Conservation (phyloP, 2,329 filamentous ascomycete species). For the Neofusicoccum laricinum region DNA sequence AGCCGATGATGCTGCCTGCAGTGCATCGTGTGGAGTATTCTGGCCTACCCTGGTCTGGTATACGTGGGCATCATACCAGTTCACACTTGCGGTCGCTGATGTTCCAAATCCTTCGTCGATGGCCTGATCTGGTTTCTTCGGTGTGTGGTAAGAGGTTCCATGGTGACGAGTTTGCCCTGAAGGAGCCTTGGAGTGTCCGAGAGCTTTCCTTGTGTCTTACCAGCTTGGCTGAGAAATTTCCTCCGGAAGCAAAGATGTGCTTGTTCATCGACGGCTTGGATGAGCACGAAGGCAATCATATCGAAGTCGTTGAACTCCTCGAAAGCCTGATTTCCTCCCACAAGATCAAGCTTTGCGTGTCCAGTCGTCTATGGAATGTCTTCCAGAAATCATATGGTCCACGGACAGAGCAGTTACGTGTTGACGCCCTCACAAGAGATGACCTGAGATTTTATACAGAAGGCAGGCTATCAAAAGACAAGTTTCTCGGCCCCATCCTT, state of each 20-base stretch:
- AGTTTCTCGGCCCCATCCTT: neutral
- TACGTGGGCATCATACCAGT: no score
- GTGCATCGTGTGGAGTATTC: no score
- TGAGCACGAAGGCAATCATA: neutral
- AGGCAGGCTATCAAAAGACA: neutral
- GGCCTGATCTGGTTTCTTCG: neutral
- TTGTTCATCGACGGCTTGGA: slow-evolving; percentile 2
- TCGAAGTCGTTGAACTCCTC: neutral
- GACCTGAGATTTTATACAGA: neutral
- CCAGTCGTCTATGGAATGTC: slow-evolving; percentile 19
- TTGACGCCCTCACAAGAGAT: neutral
- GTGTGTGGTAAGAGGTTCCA: neutral
- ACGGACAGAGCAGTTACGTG: neutral
- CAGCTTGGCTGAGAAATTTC: neutral
- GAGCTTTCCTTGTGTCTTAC: neutral
- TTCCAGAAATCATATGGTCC: slow-evolving; percentile 19
- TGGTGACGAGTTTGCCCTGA: neutral
- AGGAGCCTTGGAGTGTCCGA: neutral
- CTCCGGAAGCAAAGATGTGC: neutral
- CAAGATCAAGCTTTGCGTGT: slow-evolving; percentile 19
- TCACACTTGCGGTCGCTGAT: slow-evolving; percentile 34
- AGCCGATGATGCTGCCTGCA: no score
- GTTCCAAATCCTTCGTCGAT: slow-evolving; percentile 28
- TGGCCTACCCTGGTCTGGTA: no score
- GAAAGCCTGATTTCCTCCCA: neutral